These are phyloP conservation scores for Fusarium goolgardi DNA, from an alignment of 2,329 filamentous ascomycete genomes.

Conservation along the genomic window DNA sequence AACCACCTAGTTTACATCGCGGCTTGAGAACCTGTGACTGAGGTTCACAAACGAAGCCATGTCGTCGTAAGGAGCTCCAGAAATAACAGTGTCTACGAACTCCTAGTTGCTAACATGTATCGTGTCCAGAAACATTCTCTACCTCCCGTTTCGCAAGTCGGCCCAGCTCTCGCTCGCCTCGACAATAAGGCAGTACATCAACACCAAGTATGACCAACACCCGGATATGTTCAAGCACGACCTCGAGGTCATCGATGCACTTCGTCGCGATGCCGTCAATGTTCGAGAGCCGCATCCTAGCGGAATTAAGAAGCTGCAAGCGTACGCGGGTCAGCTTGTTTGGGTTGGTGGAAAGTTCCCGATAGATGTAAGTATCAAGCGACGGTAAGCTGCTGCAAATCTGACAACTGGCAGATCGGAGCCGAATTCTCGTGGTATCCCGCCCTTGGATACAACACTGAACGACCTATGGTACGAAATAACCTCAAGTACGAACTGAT, in stretches of 20 bases:
- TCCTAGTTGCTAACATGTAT: conserved; percentile 11
- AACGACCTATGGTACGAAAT: conserved; percentile 74
- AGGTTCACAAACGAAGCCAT: conserved; percentile 37
- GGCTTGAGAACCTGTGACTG: conserved; percentile 13
- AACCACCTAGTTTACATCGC: conserved; percentile 2
- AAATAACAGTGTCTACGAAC: rapidly evolving
- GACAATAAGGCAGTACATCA: conserved; percentile 94
- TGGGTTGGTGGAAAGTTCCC: conserved; percentile 97
- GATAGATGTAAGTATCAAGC: conserved; percentile 74
- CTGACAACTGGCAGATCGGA: conserved; percentile 72
- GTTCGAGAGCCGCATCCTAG: conserved; percentile 88
- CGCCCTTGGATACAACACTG: conserved; percentile 87
- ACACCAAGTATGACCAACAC: conserved; percentile 97
- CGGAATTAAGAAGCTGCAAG: conserved; percentile 87
- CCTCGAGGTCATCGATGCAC: conserved; percentile 81
- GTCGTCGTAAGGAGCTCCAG: conserved; percentile 43
- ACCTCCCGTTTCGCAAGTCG: conserved; percentile 89
- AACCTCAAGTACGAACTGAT: conserved; percentile 85
- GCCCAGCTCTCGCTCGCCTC: conserved; percentile 80
- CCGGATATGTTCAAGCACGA: conserved; percentile 96
- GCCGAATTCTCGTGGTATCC: conserved; percentile 98
- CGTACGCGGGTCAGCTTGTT: conserved; percentile 90
- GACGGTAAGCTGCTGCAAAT: conserved; percentile 2
- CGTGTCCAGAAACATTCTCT: conserved; percentile 70
- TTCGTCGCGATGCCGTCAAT: conserved; percentile 88